These are phyloP conservation scores for Croton laevigatus DNA, from an alignment of 441 rosid genomes.

Conservation along the genomic window DNA sequence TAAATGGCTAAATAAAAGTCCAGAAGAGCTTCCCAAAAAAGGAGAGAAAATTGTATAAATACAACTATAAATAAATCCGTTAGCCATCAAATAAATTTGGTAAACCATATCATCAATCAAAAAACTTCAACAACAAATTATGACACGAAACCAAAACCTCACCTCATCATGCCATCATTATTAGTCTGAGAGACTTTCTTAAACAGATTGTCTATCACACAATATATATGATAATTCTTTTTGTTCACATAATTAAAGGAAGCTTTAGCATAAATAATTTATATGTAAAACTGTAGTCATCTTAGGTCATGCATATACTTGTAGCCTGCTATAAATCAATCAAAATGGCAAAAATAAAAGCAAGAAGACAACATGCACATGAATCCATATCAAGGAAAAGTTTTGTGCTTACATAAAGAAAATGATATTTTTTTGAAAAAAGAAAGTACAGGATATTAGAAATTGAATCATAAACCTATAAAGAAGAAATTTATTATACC, in stretches of 20 bases:
- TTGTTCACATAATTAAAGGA: not conserved
- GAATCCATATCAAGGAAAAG: conserved; percentile 16
- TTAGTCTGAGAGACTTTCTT: conserved; percentile 50
- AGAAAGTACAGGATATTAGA: conserved; percentile 8
- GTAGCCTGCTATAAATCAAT: conserved; percentile 88
- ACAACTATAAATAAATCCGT: too few species aligned
- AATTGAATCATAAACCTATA: conserved; percentile 11
- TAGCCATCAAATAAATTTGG: too few species aligned
- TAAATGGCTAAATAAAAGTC: too few species aligned
- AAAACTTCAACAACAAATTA: too few species aligned
- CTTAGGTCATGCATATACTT: conserved; percentile 45
- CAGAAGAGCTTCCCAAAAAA: conserved; percentile 58
- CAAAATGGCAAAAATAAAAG: conserved; percentile 97
- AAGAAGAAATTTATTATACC: conserved; percentile 43
- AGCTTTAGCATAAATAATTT: not conserved
- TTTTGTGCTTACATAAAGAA: conserved; percentile 1
- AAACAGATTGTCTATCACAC: conserved; percentile 58
- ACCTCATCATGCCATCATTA: conserved; percentile 81
- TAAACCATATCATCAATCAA: too few species aligned
- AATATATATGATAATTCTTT: not conserved
- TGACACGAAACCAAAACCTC: not conserved
- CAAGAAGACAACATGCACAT: conserved; percentile 67
- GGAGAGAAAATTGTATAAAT: not conserved
- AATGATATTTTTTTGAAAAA: too few species aligned
- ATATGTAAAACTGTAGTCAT: conserved; percentile 6